A percentile compares a stretch with the other conserved stretches of the same genome.
phyloP scores from a whole-genome alignment of 768 basidiomycete species.

The Phanerochaete sordida region DNA sequence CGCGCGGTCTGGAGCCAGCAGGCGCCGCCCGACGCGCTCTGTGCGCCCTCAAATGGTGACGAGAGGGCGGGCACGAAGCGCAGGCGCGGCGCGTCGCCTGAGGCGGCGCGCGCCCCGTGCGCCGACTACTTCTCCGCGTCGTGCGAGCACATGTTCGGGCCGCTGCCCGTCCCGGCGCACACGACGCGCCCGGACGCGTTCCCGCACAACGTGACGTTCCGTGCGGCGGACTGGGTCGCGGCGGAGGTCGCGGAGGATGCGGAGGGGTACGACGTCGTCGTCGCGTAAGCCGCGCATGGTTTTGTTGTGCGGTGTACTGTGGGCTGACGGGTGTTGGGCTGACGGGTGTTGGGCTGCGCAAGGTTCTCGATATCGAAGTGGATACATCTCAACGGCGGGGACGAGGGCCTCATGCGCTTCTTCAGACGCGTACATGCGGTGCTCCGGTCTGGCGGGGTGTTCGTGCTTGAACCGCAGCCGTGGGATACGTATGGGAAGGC shows the following conservation, averaged over 20 bases:
- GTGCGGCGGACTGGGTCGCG: conserved; percentile 70
- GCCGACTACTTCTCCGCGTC: conserved; percentile 69
- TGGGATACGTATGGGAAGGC: conserved; percentile 86
- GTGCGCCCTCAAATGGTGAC: neutral
- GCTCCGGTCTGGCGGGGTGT: conserved; percentile 59
- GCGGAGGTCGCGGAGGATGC: conserved; percentile 51
- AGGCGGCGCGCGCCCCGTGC: neutral
- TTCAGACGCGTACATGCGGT: conserved; percentile 58
- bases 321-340: neutral
- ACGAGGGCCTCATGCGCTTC: conserved; percentile 65
- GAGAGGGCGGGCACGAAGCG: conserved; percentile 1
- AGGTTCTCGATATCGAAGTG: conserved; percentile 90
- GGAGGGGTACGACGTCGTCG: conserved; percentile 68
- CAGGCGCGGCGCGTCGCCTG: conserved; percentile 6
- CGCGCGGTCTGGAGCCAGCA: conserved; percentile 71
- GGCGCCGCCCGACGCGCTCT: conserved; percentile 32
- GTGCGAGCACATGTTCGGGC: conserved; percentile 71
- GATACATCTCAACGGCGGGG: conserved; percentile 84
- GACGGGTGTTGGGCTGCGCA: neutral
- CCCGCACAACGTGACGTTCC: conserved; percentile 77
- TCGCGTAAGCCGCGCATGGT: conserved; percentile 80
- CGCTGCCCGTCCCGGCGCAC: conserved; percentile 61
- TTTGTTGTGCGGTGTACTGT: neutral
- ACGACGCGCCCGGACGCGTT: conserved; percentile 41
- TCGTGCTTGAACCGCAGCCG: conserved; percentile 80